Evolutionary conservation across 352 stramenopile species (phyloP).

Genomic region (Aphanomyces invadans): DNA sequence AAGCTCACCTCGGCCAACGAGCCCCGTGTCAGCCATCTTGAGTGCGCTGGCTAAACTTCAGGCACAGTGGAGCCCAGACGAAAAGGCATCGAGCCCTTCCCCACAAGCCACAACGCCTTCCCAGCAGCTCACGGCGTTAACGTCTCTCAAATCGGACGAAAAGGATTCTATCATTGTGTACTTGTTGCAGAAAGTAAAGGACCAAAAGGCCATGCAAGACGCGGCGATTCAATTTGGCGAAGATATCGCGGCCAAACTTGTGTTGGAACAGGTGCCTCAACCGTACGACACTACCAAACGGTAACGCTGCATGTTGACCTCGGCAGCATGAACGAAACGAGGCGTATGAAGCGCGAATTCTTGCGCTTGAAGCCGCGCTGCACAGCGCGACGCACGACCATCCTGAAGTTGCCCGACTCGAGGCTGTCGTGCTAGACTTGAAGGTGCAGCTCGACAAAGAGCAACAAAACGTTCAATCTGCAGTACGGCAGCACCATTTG

Average conservation of each 20-base stretch:
- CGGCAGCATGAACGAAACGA: constrained; percentile 45
- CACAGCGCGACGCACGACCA: constrained; percentile 40
- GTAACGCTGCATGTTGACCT: not conserved
- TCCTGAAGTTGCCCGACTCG: constrained; percentile 39
- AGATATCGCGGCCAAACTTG: constrained; percentile 53
- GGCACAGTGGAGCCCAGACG: not conserved
- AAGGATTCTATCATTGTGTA: constrained; percentile 24
- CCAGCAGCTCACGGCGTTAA: not conserved
- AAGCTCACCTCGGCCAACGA: not conserved
- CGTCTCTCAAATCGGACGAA: not conserved
- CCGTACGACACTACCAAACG: not conserved
- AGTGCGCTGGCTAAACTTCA: constrained; percentile 3
- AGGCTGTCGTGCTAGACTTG: constrained; percentile 37
- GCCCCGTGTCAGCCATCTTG: not conserved
- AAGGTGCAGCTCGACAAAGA: constrained; percentile 36
- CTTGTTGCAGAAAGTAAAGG: constrained; percentile 20
- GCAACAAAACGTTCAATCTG: constrained; percentile 61
- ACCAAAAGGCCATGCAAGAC: constrained; percentile 23
- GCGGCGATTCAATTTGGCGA: constrained; percentile 38
- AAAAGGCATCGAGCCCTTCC: not conserved
- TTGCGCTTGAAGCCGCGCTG: constrained; percentile 38
- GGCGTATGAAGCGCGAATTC: constrained; percentile 41
- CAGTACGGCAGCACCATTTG: constrained; percentile 25
- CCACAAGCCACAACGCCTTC: not conserved
- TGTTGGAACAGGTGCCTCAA: constrained; percentile 64